Conservation (phyloP, 768 basidiomycete species). For the Kockovaella imperatae region DNA sequence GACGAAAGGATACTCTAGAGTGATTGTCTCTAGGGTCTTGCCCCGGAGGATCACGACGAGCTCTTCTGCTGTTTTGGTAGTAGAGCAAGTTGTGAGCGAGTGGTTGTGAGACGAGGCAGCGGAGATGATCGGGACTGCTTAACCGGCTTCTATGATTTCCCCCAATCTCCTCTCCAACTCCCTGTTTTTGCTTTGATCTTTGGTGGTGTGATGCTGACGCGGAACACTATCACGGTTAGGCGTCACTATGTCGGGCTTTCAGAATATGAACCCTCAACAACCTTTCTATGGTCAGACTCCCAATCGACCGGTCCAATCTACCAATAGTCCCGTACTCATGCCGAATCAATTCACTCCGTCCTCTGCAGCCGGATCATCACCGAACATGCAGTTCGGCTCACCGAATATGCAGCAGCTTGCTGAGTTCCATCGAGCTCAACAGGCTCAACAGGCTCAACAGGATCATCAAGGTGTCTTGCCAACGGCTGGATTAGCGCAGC, state of each 20-base stretch:
- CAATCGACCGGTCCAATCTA: too few species aligned
- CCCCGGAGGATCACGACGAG: neutral
- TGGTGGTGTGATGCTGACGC: too few species aligned
- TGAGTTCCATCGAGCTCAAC: constrained; percentile 19
- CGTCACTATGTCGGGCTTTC: neutral
- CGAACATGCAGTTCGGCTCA: too few species aligned
- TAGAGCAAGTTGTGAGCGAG: constrained; percentile 2
- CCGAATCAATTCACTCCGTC: neutral
- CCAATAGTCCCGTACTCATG: constrained; percentile 1
- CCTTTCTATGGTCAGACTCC: neutral
- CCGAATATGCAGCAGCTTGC: constrained; percentile 16
- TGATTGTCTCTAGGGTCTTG: neutral
- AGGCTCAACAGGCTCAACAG: too few species aligned
- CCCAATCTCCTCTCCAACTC: neutral
- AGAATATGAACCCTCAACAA: neutral
- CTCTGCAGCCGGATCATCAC: constrained; percentile 2
- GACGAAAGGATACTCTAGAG: neutral
- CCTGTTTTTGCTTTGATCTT: neutral
- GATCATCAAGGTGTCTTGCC: constrained; percentile 12
- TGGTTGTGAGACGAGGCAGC: constrained; percentile 12
- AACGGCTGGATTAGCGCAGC: too few species aligned
- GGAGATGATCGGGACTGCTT: constrained; percentile 23
- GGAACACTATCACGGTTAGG: too few species aligned
- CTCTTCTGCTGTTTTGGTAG: neutral
- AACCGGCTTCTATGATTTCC: constrained; percentile 38